Conservation (phyloP, 1,139 yeast species). For the Blastobotrys proliferans region DNA sequence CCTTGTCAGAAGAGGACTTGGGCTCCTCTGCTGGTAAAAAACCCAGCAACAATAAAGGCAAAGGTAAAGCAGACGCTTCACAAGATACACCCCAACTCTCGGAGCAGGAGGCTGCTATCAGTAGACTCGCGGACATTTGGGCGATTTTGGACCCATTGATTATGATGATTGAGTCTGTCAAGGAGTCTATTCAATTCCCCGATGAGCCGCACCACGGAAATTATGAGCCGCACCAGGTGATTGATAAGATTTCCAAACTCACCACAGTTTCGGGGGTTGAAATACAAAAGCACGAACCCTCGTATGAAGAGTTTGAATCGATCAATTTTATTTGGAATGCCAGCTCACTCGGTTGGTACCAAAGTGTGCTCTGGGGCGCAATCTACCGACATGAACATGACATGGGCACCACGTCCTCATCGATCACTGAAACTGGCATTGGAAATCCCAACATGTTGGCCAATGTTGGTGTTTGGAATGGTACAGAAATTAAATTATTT, state of each 20-base stretch:
- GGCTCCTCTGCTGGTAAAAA: conserved; percentile 28
- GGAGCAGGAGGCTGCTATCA: not conserved
- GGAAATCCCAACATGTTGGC: conserved; percentile 15
- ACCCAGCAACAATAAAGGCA: conserved; percentile 61
- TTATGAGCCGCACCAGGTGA: conserved; percentile 26
- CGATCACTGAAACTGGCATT: conserved; percentile 19
- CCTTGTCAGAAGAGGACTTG: conserved; percentile 19
- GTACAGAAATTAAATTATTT: conserved; percentile 60
- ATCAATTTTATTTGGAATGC: conserved; percentile 59
- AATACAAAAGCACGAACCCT: conserved; percentile 21
- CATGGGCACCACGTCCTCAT: conserved; percentile 15
- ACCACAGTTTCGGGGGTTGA: conserved; percentile 21
- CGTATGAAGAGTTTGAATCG: conserved; percentile 39
- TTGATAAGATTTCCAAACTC: conserved; percentile 25
- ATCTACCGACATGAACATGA: conserved; percentile 48
- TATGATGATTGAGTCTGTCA: conserved; percentile 16
- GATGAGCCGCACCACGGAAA: conserved; percentile 7
- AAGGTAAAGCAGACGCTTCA: conserved; percentile 29
- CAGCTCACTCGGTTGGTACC: conserved; percentile 72
- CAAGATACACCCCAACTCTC: not conserved
- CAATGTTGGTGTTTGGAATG: conserved; percentile 50
- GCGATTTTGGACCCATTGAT: conserved; percentile 17
- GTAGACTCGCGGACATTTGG: conserved; percentile 13
- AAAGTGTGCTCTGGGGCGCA: conserved; percentile 61
- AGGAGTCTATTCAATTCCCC: conserved; percentile 14